These are phyloP conservation scores for Bacidia rubella DNA, from an alignment of 495 filamentous ascomycete genomes.

Conservation along the genomic window DNA sequence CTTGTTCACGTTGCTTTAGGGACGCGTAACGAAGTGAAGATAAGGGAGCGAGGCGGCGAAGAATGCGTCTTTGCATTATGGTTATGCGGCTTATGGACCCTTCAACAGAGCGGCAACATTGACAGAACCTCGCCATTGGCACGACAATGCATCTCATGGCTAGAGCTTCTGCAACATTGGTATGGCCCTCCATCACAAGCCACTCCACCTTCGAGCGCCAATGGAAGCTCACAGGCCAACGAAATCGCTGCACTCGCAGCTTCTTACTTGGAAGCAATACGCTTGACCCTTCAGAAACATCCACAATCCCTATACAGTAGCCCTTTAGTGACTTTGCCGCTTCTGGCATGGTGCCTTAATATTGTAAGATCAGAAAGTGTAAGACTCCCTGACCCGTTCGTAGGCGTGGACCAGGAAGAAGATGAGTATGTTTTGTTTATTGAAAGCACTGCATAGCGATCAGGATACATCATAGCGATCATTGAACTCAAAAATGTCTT, in stretches of 20 bases:
- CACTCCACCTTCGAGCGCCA: neutral
- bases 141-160: neutral
- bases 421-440: constrained; percentile 19
- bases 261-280: constrained; percentile 11
- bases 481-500: too few relatives aligned
- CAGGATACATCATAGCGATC: neutral
- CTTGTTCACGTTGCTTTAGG: constrained; percentile 15
- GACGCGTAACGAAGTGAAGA: constrained; percentile 13
- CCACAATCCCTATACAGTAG: constrained; percentile 15
- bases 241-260: constrained; percentile 2
- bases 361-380: constrained; percentile 14
- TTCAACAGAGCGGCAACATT: neutral
- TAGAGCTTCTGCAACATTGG: neutral
- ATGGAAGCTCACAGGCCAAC: neutral
- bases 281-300: constrained; percentile 6
- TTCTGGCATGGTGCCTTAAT: constrained; percentile 14
- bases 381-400: constrained; percentile 18
- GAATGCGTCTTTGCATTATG: constrained; percentile 18
- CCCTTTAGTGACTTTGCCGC: neutral
- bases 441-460: constrained; percentile 2
- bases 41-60: constrained; percentile 11
- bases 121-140: neutral
- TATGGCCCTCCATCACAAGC: constrained; percentile 4
- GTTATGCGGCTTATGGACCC: constrained; percentile 3
- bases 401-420: constrained; percentile 17